phyloP scores from a whole-genome alignment of 2,329 filamentous ascomycete genomes.

The Neonectria ditissima region DNA sequence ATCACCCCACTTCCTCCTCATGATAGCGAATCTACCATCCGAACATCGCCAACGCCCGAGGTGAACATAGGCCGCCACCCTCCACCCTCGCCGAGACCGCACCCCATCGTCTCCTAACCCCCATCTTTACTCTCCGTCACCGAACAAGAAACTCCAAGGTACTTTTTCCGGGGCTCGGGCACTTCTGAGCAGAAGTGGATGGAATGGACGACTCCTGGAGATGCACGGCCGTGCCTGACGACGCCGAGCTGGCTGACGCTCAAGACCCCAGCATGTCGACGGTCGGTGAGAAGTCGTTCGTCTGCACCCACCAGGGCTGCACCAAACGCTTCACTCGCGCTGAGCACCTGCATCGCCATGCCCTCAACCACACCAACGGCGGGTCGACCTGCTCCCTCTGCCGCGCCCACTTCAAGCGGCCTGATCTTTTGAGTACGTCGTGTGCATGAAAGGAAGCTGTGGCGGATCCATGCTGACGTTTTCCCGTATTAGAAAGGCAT shows the following conservation, averaged over 20 bases:
- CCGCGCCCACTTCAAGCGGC: constrained; percentile 70
- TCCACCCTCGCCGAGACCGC: background rate
- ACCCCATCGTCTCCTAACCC: constrained; percentile 2
- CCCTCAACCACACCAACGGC: constrained; percentile 66
- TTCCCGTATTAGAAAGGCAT: constrained; percentile 63
- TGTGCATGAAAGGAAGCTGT: too few species aligned
- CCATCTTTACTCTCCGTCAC: constrained; percentile 20
- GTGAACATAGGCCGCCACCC: constrained; percentile 9
- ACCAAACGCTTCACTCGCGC: constrained; percentile 66
- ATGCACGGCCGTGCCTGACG: constrained; percentile 9
- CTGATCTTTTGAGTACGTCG: constrained; percentile 58
- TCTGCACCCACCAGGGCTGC: constrained; percentile 60
- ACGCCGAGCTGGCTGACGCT: constrained; percentile 14
- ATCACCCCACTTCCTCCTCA: constrained; percentile 3
- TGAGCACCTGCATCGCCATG: constrained; percentile 69
- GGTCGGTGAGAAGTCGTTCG: constrained; percentile 36
- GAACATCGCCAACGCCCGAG: background rate
- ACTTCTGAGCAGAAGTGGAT: constrained; percentile 25
- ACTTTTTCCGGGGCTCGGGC: constrained; percentile 9
- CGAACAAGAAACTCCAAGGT: background rate
- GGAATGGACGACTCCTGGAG: constrained; percentile 10
- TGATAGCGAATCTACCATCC: constrained; percentile 3
- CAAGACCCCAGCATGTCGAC: constrained; percentile 19
- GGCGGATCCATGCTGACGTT: constrained; percentile 1
- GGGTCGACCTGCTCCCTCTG: constrained; percentile 69